These are phyloP conservation scores for Lactuca saligna DNA, from an alignment of 129 eudicot genomes.

Conservation along the genomic window DNA sequence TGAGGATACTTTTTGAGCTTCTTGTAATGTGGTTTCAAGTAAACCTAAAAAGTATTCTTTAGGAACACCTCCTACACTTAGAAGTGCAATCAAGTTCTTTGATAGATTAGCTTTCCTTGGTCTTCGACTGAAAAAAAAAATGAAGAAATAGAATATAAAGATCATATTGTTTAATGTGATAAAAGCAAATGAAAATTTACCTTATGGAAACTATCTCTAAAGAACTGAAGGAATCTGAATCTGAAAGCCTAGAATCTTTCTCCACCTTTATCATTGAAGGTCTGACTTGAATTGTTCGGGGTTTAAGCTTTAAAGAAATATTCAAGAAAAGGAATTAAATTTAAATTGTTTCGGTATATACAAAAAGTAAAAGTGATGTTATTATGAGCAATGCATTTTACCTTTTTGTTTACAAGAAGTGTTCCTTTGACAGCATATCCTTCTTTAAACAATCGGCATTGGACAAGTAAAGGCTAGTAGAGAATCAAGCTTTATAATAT, in stretches of 20 bases:
- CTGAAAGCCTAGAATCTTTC: conserved; percentile 39
- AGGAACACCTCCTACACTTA: conserved; percentile 82
- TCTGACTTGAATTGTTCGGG: conserved; percentile 59
- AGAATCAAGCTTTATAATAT: no score
- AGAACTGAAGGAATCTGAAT: conserved; percentile 45
- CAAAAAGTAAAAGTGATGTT: neutral
- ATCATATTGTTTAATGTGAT: neutral
- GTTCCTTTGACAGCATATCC: conserved; percentile 91
- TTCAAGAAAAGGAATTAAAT: neutral
- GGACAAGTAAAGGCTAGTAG: conserved; percentile 82
- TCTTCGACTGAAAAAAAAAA: conserved; percentile 43
- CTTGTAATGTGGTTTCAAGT: conserved; percentile 47
- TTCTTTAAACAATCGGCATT: conserved; percentile 66
- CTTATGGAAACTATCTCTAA: conserved; percentile 65
- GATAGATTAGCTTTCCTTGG: conserved; percentile 58
- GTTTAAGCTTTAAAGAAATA: conserved; percentile 44
- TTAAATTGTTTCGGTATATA: neutral
- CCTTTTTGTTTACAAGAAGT: conserved; percentile 78
- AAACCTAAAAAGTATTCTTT: conserved; percentile 40
- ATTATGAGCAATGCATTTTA: conserved; percentile 35
- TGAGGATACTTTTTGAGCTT: conserved; percentile 40
- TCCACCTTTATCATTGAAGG: conserved; percentile 84
- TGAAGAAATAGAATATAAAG: neutral
- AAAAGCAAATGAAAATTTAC: conserved; percentile 34
- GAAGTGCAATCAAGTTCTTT: conserved; percentile 57